phyloP scores from a whole-genome alignment of 2,329 filamentous ascomycete genomes.

The Pseudogymnoascus sp. region DNA sequence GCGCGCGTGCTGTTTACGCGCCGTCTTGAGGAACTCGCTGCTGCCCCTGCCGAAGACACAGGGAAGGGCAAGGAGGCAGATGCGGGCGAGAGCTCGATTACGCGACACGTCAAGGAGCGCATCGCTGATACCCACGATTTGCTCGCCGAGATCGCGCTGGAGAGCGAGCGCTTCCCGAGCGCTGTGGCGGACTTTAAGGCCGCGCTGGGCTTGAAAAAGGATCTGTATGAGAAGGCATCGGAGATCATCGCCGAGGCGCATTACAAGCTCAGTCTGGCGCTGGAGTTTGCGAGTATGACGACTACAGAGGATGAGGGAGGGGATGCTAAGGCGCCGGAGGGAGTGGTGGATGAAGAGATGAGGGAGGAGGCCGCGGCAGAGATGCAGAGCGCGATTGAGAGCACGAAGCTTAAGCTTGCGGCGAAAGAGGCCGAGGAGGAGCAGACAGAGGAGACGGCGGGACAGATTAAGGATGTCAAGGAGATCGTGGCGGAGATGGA shows the following conservation, averaged over 20 bases:
- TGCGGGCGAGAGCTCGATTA: conserved; percentile 29
- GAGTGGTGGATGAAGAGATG: conserved; percentile 55
- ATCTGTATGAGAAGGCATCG: conserved; percentile 71
- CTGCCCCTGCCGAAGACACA: conserved; percentile 32
- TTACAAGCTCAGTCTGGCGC: conserved; percentile 88
- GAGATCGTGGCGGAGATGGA: conserved; percentile 74
- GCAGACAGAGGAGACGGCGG: conserved; percentile 50
- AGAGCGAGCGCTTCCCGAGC: conserved; percentile 82
- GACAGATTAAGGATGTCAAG: conserved; percentile 63
- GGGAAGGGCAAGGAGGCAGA: conserved; percentile 39
- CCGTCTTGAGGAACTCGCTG: conserved; percentile 37
- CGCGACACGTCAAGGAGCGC: conserved; percentile 66
- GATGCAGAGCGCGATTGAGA: conserved; percentile 65
- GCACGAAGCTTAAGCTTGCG: conserved; percentile 61
- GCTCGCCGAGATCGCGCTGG: conserved; percentile 91
- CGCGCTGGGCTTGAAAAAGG: conserved; percentile 68
- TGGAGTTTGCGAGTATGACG: conserved; percentile 85
- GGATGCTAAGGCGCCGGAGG: conserved; percentile 34
- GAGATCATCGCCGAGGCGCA: conserved; percentile 88
- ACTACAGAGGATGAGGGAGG: conserved; percentile 44
- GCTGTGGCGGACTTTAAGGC: conserved; percentile 79
- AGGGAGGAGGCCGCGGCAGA: conserved; percentile 63
- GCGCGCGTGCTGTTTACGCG: conserved; percentile 57
- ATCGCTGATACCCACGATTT: conserved; percentile 90
- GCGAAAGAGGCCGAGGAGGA: conserved; percentile 60